A percentile compares a stretch with the other conserved stretches of the same genome.
These are phyloP conservation scores for Backusella sp. DNA, from an alignment of 192 early-diverging fungal genomes.

Conservation along the genomic window DNA sequence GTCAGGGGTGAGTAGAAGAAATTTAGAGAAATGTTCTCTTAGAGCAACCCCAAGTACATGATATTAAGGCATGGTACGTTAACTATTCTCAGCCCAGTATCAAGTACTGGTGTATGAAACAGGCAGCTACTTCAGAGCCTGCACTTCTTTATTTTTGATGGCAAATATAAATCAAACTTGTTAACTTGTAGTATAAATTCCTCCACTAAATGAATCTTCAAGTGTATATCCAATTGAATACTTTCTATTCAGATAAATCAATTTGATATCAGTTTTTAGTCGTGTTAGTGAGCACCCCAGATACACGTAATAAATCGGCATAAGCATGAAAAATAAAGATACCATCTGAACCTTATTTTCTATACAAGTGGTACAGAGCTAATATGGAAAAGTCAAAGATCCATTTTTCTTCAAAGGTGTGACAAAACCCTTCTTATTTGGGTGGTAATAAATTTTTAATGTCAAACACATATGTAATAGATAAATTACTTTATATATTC, in stretches of 20 bases:
- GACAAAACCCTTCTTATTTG: neutral
- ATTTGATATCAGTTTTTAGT: neutral
- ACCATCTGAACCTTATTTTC: neutral
- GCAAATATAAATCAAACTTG: too few relatives aligned
- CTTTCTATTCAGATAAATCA: neutral
- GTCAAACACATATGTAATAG: too few relatives aligned
- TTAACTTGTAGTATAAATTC: neutral
- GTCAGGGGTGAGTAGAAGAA: too few relatives aligned
- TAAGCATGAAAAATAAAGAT: neutral
- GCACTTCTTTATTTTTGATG: too few relatives aligned
- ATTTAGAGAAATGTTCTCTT: too few relatives aligned
- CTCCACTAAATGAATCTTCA: neutral
- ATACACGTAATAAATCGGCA: neutral
- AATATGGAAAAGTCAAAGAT: neutral
- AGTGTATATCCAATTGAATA: neutral
- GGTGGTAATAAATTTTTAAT: neutral
- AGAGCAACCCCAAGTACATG: too few relatives aligned
- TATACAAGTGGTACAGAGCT: neutral
- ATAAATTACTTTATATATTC: neutral
- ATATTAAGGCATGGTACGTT: too few relatives aligned
- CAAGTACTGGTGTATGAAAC: too few relatives aligned
- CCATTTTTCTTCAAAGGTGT: neutral
- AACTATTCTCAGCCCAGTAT: too few relatives aligned
- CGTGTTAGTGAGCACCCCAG: neutral
- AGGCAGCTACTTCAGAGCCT: too few relatives aligned